Conservation (phyloP, 306 rosid species). For the Canavalia gladiata region DNA sequence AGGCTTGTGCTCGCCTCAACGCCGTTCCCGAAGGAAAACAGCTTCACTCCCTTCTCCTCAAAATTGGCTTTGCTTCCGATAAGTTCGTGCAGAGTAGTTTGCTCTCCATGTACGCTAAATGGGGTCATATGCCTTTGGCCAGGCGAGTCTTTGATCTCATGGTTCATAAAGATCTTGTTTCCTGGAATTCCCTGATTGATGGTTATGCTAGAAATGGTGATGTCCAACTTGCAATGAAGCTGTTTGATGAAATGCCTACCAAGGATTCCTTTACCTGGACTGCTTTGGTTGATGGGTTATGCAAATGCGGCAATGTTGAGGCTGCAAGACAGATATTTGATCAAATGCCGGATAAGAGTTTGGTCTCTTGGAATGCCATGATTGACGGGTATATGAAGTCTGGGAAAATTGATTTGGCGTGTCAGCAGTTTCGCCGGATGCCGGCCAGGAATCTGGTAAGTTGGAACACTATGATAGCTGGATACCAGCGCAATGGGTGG, state of each 20-base stretch:
- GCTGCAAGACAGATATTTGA: slow-evolving; percentile 62
- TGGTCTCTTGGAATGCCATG: slow-evolving; percentile 71
- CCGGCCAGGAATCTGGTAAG: slow-evolving; percentile 53
- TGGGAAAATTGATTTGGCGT: slow-evolving; percentile 52
- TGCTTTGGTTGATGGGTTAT: slow-evolving; percentile 62
- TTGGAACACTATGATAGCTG: slow-evolving; percentile 69
- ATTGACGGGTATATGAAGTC: slow-evolving; percentile 68
- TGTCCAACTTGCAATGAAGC: slow-evolving; percentile 54
- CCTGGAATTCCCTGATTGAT: slow-evolving; percentile 66
- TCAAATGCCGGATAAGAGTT: slow-evolving; percentile 60
- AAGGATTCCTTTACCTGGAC: slow-evolving; percentile 66
- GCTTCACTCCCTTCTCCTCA: slow-evolving; percentile 63
- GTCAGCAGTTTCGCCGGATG: slow-evolving; percentile 58
- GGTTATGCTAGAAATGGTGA: slow-evolving; percentile 63
- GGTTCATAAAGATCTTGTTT: slow-evolving; percentile 56
- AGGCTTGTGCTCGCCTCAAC: slow-evolving; percentile 63
- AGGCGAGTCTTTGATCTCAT: slow-evolving; percentile 59
- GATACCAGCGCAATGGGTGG: slow-evolving; percentile 60
- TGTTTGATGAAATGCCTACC: slow-evolving; percentile 62
- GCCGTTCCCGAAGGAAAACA: slow-evolving; percentile 64
- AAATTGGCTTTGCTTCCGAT: slow-evolving; percentile 59
- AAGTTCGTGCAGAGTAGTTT: slow-evolving; percentile 71
- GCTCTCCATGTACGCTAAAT: slow-evolving; percentile 63
- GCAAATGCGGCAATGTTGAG: slow-evolving; percentile 61
- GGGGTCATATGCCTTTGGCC: slow-evolving; percentile 63